Base-by-base conservation (phyloP, 2,329 filamentous ascomycete species). In the Fusarium albidum region DNA sequence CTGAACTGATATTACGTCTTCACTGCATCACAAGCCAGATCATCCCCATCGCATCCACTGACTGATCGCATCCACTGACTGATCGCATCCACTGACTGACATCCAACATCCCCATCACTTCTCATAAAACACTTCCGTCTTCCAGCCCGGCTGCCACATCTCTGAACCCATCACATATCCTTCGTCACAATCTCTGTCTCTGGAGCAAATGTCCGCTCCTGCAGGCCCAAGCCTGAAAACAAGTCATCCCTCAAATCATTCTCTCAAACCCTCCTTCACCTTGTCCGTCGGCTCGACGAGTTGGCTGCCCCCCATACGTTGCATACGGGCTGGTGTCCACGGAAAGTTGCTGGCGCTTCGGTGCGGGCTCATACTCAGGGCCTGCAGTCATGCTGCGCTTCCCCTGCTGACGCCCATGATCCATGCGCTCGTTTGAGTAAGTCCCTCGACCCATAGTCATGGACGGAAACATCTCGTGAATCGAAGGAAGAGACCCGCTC, bases 331-430 rank as follows among this genome's bases (percentile, higher is more conserved):
- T 21, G 29, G 39, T 33, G 13, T 25, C 40, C 5, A 51, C 44
- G 12, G 58, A 44, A 39, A 61, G 58, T 18, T 27, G 43, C 28
- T 42, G 49, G 18, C 58, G 54, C 54, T 61, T 61, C 14, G 41
- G 34, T 13, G 31, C 21, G 10, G 43, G 27, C 13, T 39, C 25
- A 13, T 48, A 15, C 18, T 26, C 33, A 21, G 47, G 33, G 6
- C 35, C 41, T 4, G 31, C 39, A 9, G 35, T 28, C 17, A 39
- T 25, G 26, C 17, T 34, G n/a, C 54, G 54, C 44, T 58, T 59
- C 29, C 29, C 18, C 17, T 14, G 26, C 7, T 13, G 42, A 12
- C 13, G 12, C 14, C 31, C 26, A 9, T n/a, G n/a, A 11, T 48
- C 40, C n/a, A n/a, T 14, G 9, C 13, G 13, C 2, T 15, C 14